Evolutionary conservation across 208 protist species (phyloP), one percentile per base, ranked within the genome.

Genomic region (Crithidia fasciculata): DNA sequence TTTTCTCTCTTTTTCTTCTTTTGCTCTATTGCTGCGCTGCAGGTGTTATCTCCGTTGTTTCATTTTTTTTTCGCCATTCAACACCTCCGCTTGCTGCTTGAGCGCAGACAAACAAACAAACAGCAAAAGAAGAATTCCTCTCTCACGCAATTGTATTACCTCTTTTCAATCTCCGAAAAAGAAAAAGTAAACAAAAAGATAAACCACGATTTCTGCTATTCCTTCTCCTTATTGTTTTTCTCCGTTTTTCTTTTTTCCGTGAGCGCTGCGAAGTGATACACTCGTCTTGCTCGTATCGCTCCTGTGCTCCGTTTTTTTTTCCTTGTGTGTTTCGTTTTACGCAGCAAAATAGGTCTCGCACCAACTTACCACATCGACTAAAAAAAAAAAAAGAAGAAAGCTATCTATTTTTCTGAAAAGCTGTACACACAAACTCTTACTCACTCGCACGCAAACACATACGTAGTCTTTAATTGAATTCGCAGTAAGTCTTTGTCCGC

Each of bases 151-250:
- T 7, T 69, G 39, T 69, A 47, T 55, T 39, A 57, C 13, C 18
- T 53, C 56, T 69, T 69, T 39, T 40, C 16, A 19, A 13, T 54
- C 9, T 53, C 37, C 16, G 64, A 55, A 55, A 57, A 57, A 47
- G 5, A 37, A 53, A 50, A 41, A n/a, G 8, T n/a, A n/a, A 3
- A 49, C 37, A 54, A 43, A 4, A 49, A 19, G n/a, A 44, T 16
- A 70, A n/a, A 70, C 16, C 15, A n/a, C 36, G 5, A 10, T 16
- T 7, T 7, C 10, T 37, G 5, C 12, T 61, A 16, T 70, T 40
- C 58, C 18, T 16, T 66, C n/a, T 68, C 61, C 41, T 64, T 64
- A 72, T 72, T 72, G n/a, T 62, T 78, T 65, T 78, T 36, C 13
- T 57, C 54, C 40, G 43, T 66, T 57, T 61, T 44, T 50, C 28